Base-by-base conservation (phyloP, 2,329 filamentous ascomycete species). In the Gnomoniopsis smithogilvyi region DNA sequence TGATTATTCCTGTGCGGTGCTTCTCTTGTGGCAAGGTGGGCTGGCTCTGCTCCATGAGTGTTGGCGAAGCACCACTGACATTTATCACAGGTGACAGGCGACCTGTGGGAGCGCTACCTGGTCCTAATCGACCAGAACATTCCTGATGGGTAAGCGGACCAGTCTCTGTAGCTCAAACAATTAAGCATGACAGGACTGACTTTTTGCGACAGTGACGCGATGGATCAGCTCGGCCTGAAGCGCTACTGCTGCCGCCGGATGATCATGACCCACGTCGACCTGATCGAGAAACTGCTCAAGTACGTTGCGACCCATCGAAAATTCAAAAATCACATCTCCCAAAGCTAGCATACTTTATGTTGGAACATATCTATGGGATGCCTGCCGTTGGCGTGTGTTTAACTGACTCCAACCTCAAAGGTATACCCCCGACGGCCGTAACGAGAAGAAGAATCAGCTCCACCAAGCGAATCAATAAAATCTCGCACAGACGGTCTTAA, bases 1-100 rank as follows among this genome's bases (percentile, higher is more conserved):
- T 99, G 95, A 99, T 99, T 77, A 98, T 99, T 67, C 95, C 95
- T 2, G 91, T 99, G 66, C 92, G 95, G 67, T 99, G 95, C 80
- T 99, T 99, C 78, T 98, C 95, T 60, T 99, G 95, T 76, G 95
- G 95, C 76, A 99, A 99, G 91, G 95, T 96, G 77, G 61, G 76
- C 66, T 14, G 41, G 48, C n/a, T 55, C 54, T 30, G 21, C 6
- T 52, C n/a, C 36, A n/a, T 22, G 24, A 19, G 22, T 11, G 26
- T 21, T 48, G 2, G 33, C 34, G 51, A 24, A 62, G 54, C n/a
- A 26, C 67, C 59, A 63, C 72, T 76, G 68, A 74, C 70, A 55
- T 22, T 36, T 48, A 58, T 26, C 61, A 52, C 72, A 98, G 95
- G 95, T 99, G 73, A 91, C 93, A 60, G 95, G 92, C 64, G 95